These are phyloP conservation scores for Lodderomyces beijingensis DNA, from an alignment of 1,139 yeast genomes.

Conservation along the genomic window DNA sequence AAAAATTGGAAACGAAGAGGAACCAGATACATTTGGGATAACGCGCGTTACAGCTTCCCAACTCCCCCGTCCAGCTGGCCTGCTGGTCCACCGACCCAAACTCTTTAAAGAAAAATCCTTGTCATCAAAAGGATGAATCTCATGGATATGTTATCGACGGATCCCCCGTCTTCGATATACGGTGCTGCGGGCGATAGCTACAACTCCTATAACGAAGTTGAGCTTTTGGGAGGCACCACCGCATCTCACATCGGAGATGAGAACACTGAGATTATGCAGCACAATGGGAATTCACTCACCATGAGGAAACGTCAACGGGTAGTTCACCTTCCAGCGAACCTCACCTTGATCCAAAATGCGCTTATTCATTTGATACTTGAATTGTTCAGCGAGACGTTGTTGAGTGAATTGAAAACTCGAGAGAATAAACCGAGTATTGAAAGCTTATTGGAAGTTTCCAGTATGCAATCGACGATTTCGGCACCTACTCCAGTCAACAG, in stretches of 20 bases:
- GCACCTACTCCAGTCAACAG: constrained; percentile 4
- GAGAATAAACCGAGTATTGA: constrained; percentile 31
- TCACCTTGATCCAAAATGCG: constrained; percentile 54
- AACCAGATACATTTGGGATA: too few relatives aligned
- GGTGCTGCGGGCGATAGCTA: constrained; percentile 3
- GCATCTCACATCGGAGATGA: not conserved
- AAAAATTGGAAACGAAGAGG: too few relatives aligned
- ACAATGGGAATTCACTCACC: not conserved
- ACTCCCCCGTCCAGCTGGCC: too few relatives aligned
- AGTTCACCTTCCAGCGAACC: constrained; percentile 48
- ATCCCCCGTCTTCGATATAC: constrained; percentile 15
- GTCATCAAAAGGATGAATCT: too few relatives aligned
- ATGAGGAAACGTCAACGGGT: not conserved
- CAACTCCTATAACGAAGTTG: not conserved
- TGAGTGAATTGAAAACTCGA: constrained; percentile 22
- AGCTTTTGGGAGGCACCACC: not conserved
- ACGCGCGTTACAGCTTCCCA: too few relatives aligned
- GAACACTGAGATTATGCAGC: not conserved
- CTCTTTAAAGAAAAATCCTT: too few relatives aligned
- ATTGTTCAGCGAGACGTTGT: constrained; percentile 46
- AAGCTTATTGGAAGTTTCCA: constrained; percentile 23
- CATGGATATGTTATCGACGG: constrained; percentile 32
- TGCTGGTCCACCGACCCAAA: too few relatives aligned
- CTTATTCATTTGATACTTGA: constrained; percentile 49
- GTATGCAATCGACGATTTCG: constrained; percentile 7